Base-by-base conservation (phyloP, 208 protist genomes). In the Zelonia costaricensis region DNA sequence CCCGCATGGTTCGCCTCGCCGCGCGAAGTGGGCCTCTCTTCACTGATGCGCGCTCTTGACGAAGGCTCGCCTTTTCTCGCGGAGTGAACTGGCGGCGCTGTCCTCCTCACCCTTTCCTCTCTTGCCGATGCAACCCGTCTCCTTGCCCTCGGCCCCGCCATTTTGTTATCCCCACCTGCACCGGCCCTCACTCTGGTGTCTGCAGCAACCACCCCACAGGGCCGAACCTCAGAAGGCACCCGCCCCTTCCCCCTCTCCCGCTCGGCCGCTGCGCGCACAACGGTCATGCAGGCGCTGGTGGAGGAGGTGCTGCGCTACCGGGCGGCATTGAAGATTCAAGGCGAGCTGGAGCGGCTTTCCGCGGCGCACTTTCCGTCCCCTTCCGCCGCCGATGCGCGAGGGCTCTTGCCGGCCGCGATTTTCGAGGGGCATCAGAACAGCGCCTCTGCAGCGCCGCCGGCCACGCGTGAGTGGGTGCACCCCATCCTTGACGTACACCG, bases 401-500 rank as follows among this genome's bases (percentile, higher is more conserved):
- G 76, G 3, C 55, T 82, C 10, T 49, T 82, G 38, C 62, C 76
- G 2, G 53, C 54, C 4, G 59, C 62, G 25, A 68, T 82, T 53
- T 82, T 82, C 40, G 76, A 82, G 45, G 69, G 76, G 2, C 54
- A 74, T 10, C 62, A 82, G 46, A 36, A 46, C 8, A 35, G 43
- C 18, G 69, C 58, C 20, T 36, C 55, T 46, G 20, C 52, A 22
- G 3, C 23, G 8, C 20, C 10, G 10, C 13, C 33, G 15, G 31
- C 33, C 20, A 25, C 45, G n/a, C 57, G 57, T 13, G 39, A 25
- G 13, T 71, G 65, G 65, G 57, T 82, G 12, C 76, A 82, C 38
- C 70, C 76, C 28, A 65, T 82, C 36, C 13, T 82, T 31, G 76
- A 82, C 39, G 69, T 78, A 4, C 63, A 65, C 36, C 69, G 76